Evolutionary conservation across 73 alveolate genomes (phyloP).

Genomic region (Paramecium primaurelia): DNA sequence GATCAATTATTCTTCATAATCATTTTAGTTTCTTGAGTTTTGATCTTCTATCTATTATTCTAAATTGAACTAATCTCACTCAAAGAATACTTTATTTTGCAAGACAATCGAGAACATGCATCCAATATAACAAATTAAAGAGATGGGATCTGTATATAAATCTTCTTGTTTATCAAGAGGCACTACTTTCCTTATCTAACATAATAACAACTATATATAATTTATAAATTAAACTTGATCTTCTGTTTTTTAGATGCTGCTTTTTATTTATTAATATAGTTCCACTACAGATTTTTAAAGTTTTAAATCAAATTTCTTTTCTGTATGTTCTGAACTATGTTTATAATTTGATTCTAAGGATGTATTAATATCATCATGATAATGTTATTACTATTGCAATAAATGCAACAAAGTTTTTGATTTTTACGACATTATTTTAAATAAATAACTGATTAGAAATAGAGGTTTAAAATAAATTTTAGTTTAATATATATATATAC

Average conservation of each 20-base stretch:
- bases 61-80: slow-evolving; percentile 6
- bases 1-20: slow-evolving; percentile 22
- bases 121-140: slow-evolving; percentile 22
- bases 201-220: not conserved
- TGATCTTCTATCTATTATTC: slow-evolving; percentile 38
- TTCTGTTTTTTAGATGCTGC: not conserved
- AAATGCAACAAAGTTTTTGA: not conserved
- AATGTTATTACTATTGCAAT: not conserved
- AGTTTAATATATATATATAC: not conserved
- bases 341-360: slow-evolving; percentile 1
- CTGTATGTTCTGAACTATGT: slow-evolving; percentile 21
- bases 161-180: slow-evolving; percentile 20
- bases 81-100: not conserved
- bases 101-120: slow-evolving; percentile 3
- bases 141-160: not conserved
- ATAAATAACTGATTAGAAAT: slow-evolving; percentile 30
- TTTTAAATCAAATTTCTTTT: slow-evolving; percentile 21
- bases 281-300: slow-evolving; percentile 5
- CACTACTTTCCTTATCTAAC: not conserved
- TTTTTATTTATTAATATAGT: not conserved
- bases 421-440: slow-evolving; percentile 33
- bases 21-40: not conserved
- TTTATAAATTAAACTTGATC: not conserved
- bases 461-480: not conserved
- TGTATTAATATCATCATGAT: slow-evolving; percentile 1